Evolutionary conservation across 75 land plant genomes (phyloP), one percentile per base, ranked within the genome.

Genomic region (Selaginella tamariscina): DNA sequence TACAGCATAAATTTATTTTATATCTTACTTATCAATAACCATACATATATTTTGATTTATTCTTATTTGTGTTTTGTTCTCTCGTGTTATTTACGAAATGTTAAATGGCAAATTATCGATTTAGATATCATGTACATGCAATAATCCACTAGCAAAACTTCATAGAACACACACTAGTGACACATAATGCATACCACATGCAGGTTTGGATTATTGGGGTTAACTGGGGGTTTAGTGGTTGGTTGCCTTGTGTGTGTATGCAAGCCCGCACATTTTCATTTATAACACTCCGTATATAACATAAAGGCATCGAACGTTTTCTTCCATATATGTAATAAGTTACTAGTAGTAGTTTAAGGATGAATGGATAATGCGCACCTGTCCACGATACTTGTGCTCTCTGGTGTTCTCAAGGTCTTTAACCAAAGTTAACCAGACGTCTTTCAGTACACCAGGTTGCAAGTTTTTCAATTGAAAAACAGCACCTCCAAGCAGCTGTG

Each of bases 241-340:
- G 44, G 33, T 70, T 57, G 65, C 32, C 24, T 49, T 65, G 71
- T 31, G 56, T 20, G 24, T 57, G 49, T 27, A 70, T 23, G 32
- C 60, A 63, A 32, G 60, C 29, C 24, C 60, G 56, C 0, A 70
- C 71, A 63, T 70, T n/a, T 13, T 30, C 8, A 64, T 11, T 1
- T 26, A 1, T 1, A 2, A 64, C 29, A n/a, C n/a, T n/a, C 28
- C 13, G 15, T 64, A 32, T 30, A n/a, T 27, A 67, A 21, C 11
- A 24, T 27, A 13, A 33, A 24, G 2, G 5, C 11, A 32, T 2
- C 49, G 24, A 55, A 32, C 33, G 26, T 1, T 11, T 13, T 15
- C 2, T 44, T 15, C 24, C 20, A 64, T 27, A 30, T 27, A 32
- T 31, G 54, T 21, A 65, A n/a, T n/a, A n/a, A n/a, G n/a, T n/a